These are phyloP conservation scores for Asterella californica DNA, from an alignment of 225 moss, liverwort and hornwort genomes.

Conservation along the genomic window DNA sequence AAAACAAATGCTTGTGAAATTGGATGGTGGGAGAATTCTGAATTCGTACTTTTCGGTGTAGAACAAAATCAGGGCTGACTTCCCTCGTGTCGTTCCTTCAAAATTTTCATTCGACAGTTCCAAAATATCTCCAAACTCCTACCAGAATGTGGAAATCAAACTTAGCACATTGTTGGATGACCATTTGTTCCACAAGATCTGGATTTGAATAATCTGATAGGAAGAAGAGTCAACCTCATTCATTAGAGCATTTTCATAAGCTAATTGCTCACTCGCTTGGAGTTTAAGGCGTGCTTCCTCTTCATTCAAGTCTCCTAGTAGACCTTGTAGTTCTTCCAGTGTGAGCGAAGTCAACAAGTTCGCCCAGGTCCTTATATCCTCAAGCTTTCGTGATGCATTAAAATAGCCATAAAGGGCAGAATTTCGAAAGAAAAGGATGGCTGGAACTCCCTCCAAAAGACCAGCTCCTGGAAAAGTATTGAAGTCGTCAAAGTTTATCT, in stretches of 20 bases:
- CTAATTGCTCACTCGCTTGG: background rate
- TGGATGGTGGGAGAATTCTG: too few relatives aligned
- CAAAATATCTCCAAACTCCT: conserved; percentile 13
- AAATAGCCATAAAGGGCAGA: conserved; percentile 15
- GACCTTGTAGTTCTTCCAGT: background rate
- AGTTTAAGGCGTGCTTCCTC: background rate
- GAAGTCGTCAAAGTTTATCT: conserved; percentile 22
- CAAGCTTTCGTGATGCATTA: background rate
- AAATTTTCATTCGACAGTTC: conserved; percentile 19
- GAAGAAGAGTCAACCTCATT: conserved; percentile 9
- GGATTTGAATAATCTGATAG: background rate
- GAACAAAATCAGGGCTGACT: conserved; percentile 20
- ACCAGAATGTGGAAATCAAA: background rate
- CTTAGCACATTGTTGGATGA: background rate
- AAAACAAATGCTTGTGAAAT: background rate
- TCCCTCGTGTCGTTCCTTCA: conserved; percentile 9
- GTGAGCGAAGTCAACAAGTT: conserved; percentile 5
- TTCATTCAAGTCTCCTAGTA: background rate
- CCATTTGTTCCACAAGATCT: background rate
- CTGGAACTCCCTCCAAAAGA: conserved; percentile 19
- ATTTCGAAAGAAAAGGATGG: conserved; percentile 11
- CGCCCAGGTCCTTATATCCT: conserved; percentile 14
- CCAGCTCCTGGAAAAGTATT: conserved; percentile 22
- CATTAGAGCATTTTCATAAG: background rate
- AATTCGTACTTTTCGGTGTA: conserved; percentile 15